Percentiles rank a stretch among this genome's conserved stretches.
Conservation (phyloP, 768 basidiomycete genomes). For the Serendipita indica region DNA sequence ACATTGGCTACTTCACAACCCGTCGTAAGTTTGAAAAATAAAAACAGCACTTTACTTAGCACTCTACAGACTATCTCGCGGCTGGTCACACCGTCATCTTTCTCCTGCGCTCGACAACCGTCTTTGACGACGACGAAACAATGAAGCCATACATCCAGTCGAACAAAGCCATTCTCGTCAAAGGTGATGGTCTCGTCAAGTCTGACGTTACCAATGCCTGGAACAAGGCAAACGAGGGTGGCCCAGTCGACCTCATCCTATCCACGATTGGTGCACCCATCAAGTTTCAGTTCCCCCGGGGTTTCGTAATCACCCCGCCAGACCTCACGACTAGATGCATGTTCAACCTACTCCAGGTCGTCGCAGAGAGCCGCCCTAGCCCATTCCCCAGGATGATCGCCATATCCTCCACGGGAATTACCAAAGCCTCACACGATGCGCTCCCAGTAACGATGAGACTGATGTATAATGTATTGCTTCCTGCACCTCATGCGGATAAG, state of each 20-base stretch:
- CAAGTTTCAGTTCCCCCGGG: constrained; percentile 32
- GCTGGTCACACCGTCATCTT: constrained; percentile 45
- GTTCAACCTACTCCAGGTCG: constrained; percentile 31
- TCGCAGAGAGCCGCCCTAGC: background rate
- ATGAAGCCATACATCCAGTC: constrained; percentile 38
- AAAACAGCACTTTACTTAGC: too few relatives aligned
- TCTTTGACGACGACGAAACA: constrained; percentile 38
- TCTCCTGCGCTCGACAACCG: constrained; percentile 36
- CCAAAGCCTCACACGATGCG: constrained; percentile 27
- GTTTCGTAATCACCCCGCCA: constrained; percentile 33
- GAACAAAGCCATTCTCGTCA: constrained; percentile 38
- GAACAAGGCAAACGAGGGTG: constrained; percentile 18
- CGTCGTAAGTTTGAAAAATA: constrained; percentile 13
- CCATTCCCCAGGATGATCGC: constrained; percentile 36
- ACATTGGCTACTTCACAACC: constrained; percentile 26
- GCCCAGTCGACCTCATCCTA: constrained; percentile 38
- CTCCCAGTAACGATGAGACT: constrained; percentile 37
- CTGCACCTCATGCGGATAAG: constrained; percentile 44
- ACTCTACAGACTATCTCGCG: constrained; percentile 26
- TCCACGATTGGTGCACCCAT: constrained; percentile 45
- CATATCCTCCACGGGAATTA: constrained; percentile 40
- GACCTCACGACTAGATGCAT: constrained; percentile 46
- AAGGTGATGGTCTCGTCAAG: constrained; percentile 45
- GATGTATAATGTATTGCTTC: constrained; percentile 33
- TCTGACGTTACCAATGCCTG: constrained; percentile 40